Percentiles rank a stretch among this genome's conserved stretches.
These are phyloP conservation scores for Hsuehochloa calcarea DNA, from an alignment of 176 grass and related monocot species.

Conservation along the genomic window DNA sequence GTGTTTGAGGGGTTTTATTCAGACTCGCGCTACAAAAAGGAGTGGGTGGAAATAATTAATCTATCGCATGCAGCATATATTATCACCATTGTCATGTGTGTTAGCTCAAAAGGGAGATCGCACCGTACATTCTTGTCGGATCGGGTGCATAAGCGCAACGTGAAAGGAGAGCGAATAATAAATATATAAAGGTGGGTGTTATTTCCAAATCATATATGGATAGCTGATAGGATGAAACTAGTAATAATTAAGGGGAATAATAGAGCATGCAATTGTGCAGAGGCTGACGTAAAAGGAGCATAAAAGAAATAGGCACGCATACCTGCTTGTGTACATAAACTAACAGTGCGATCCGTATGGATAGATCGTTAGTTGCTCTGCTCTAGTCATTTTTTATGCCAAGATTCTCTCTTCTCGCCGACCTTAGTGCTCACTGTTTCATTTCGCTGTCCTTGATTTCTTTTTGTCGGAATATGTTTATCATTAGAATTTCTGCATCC, in stretches of 20 bases:
- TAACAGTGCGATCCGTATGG: not conserved
- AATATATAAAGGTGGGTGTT: no score
- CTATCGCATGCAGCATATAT: not conserved
- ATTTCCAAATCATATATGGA: not conserved
- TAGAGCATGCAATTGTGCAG: not conserved
- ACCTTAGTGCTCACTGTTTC: not conserved
- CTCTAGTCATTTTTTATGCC: not conserved
- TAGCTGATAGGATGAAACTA: not conserved
- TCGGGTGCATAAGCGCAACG: not conserved
- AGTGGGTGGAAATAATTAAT: not conserved
- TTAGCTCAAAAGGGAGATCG: constrained; percentile 1
- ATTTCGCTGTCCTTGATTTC: not conserved
- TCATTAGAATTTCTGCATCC: not conserved
- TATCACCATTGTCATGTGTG: not conserved
- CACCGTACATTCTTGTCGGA: not conserved
- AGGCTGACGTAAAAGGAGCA: constrained; percentile 19
- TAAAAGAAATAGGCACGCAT: not conserved
- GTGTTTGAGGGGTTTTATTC: no score
- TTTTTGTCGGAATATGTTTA: not conserved
- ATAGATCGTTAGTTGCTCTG: not conserved
- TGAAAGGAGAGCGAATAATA: not conserved
- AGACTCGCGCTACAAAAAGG: not conserved
- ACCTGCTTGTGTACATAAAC: not conserved
- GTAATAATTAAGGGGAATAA: not conserved
- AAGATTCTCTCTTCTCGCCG: not conserved